Percentiles rank a stretch among this genome's conserved stretches.
phyloP scores from a whole-genome alignment of 352 stramenopile species.

The Pythium rhizo-oryzae region DNA sequence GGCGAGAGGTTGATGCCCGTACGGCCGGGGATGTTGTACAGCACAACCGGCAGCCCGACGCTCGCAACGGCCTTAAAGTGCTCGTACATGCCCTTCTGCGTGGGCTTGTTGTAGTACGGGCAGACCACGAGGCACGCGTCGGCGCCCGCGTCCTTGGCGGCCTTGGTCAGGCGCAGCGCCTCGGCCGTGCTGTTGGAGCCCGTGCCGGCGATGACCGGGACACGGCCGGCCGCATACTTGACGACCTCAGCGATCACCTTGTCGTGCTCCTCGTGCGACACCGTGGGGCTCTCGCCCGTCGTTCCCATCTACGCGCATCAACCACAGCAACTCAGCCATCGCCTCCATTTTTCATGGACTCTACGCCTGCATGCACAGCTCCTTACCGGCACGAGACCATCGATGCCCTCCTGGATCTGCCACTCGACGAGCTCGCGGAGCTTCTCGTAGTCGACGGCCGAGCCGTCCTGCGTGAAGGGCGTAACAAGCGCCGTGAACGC shows the following conservation, averaged over 20 bases:
- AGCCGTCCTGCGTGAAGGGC: constrained; percentile 93
- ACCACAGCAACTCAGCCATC: neutral
- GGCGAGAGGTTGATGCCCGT: constrained; percentile 96
- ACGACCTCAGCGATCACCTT: constrained; percentile 93
- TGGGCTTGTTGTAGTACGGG: constrained; percentile 99
- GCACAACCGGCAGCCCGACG: constrained; percentile 92
- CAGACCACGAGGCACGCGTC: constrained; percentile 96
- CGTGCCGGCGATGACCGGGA: constrained; percentile 95
- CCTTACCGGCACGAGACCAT: constrained; percentile 94
- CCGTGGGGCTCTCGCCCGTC: constrained; percentile 96
- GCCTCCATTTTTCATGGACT: neutral
- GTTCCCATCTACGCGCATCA: constrained; percentile 86
- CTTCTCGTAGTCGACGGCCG: constrained; percentile 92
- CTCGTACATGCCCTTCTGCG: constrained; percentile 93
- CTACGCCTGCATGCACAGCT: neutral
- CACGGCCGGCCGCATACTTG: constrained; percentile 70
- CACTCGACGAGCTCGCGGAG: constrained; percentile 91
- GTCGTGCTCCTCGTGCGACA: constrained; percentile 95
- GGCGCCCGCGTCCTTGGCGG: constrained; percentile 91
- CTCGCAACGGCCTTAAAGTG: constrained; percentile 93
- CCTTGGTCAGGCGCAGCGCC: constrained; percentile 83
- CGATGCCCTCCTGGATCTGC: constrained; percentile 94
- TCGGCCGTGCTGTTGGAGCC: constrained; percentile 94
- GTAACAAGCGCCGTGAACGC: constrained; percentile 95
- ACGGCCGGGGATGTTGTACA: constrained; percentile 98